Evolutionary conservation across 495 filamentous ascomycete species (phyloP).

Genomic region (Aspergillus taichungensis): DNA sequence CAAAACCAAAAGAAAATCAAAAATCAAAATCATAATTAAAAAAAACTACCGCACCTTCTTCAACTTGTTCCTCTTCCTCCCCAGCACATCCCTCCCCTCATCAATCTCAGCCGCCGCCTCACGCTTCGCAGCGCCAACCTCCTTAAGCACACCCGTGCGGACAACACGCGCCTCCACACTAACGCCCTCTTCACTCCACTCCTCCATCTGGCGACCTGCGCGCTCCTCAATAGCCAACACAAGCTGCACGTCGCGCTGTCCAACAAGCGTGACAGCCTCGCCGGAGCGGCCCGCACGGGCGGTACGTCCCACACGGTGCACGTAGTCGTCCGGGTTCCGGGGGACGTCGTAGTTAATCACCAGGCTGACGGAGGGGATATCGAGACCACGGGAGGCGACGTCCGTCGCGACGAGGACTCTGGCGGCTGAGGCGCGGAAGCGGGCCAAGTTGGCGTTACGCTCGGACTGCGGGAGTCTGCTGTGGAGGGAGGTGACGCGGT

Average conservation of each 20-base stretch:
- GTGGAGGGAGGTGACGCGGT: conserved; percentile 87
- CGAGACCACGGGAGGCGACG: conserved; percentile 89
- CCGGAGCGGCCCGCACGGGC: conserved; percentile 80
- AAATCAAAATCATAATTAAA: background rate
- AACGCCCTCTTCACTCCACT: conserved; percentile 80
- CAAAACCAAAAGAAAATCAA: background rate
- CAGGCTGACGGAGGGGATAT: conserved; percentile 84
- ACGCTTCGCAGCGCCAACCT: conserved; percentile 84
- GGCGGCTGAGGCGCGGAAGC: conserved; percentile 87
- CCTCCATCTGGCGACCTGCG: conserved; percentile 70
- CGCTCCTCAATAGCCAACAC: conserved; percentile 80
- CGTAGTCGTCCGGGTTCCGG: conserved; percentile 91
- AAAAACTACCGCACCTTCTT: conserved; percentile 34
- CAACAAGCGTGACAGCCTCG: conserved; percentile 79
- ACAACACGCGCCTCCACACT: conserved; percentile 82
- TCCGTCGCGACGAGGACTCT: conserved; percentile 91
- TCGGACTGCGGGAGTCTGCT: conserved; percentile 74
- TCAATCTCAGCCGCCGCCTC: conserved; percentile 84
- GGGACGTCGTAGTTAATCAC: conserved; percentile 96
- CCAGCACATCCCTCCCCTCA: conserved; percentile 75
- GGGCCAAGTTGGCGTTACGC: conserved; percentile 74
- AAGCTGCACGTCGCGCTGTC: conserved; percentile 82
- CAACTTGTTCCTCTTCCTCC: conserved; percentile 36
- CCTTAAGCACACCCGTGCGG: conserved; percentile 65
- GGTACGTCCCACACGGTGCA: conserved; percentile 92